phyloP scores from a whole-genome alignment of 805 yeast genomes.

The Saccharomyces jurei region DNA sequence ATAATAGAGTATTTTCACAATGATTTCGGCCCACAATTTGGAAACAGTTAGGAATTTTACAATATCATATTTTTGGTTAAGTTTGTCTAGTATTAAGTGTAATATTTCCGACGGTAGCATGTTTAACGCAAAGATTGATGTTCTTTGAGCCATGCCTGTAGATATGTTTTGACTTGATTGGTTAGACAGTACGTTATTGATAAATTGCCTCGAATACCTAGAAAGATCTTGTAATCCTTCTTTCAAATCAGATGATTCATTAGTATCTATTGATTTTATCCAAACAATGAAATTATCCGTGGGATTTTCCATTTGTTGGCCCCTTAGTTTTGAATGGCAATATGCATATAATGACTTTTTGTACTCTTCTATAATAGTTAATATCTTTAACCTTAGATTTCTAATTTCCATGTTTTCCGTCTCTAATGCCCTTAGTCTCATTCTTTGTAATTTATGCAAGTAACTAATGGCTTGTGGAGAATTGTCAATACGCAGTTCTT shows the following conservation, averaged over 20 bases:
- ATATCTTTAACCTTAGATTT: constrained; percentile 18
- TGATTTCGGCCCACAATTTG: constrained; percentile 68
- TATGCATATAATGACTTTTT: constrained; percentile 21
- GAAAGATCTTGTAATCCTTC: constrained; percentile 16
- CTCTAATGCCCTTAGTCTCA: constrained; percentile 28
- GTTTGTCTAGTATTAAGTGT: constrained; percentile 55
- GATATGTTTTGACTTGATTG: constrained; percentile 1
- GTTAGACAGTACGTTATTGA: constrained; percentile 3
- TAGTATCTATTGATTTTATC: constrained; percentile 19
- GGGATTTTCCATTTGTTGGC: constrained; percentile 17
- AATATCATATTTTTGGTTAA: constrained; percentile 52
- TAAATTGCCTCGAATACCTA: constrained; percentile 11
- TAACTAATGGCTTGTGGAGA: constrained; percentile 14
- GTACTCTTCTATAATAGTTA: constrained; percentile 22
- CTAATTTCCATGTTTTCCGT: constrained; percentile 27
- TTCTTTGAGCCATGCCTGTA: background rate
- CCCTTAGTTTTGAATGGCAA: constrained; percentile 11
- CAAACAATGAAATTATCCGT: constrained; percentile 19
- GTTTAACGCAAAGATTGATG: constrained; percentile 21
- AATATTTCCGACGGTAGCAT: constrained; percentile 48
- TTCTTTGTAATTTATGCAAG: constrained; percentile 23
- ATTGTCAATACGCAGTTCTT: constrained; percentile 12
- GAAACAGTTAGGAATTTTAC: constrained; percentile 64
- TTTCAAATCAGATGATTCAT: constrained; percentile 13
- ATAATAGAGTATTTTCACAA: constrained; percentile 78